Base-by-base conservation (phyloP, 2,329 filamentous ascomycete species). In the Neofusicoccum umdonicola region DNA sequence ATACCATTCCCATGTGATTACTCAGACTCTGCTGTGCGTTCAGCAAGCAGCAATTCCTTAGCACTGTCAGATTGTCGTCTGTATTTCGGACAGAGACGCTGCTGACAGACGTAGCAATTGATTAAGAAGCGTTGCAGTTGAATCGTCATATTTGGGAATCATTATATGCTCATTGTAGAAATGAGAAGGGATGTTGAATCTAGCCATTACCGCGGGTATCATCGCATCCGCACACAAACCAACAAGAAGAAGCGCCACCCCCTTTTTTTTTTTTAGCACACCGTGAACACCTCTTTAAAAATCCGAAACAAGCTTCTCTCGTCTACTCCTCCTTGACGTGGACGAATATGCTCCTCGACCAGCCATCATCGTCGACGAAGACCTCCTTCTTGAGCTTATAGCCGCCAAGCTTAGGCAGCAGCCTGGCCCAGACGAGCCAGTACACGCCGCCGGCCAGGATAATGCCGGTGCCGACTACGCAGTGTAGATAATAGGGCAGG, bases 401-500 rank as follows among this genome's bases (percentile, higher is more conserved):
- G 15, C 69, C 68, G 2, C 77, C 77, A n/a, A 79, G 56, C 58
- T 78, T 76, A 0, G 83, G 83, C 66, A 84, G 65, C 6, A 84
- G 56, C 8, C 82, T 72, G 1, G 82, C 81, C 83, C 83, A 85
- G 6, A 83, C 67, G 5, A 84, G 54, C 76, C 82, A 85, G 69
- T 85, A 85, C 0, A 84, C 69, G 5, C 80, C 83, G 9, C 82
- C 83, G 8, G 78, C 74, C 3, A 73, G 78, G 65, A 85, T 82
- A 57, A 85, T 80, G 0, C 71, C 82, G 50, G 83, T 73, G 0
- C 83, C 83, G 17, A 84, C 83, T 22, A 85, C 79, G 62, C 82
- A 85, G 69, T 85, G 82, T 47, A 83, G 75, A 67, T 80, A 85
- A 72, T 85, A 85, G 0, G 83, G 83, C 47, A 85, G 71, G n/a